These are phyloP conservation scores for Vitellaria paradoxa DNA, from an alignment of 179 eudicot genomes.

Conservation along the genomic window DNA sequence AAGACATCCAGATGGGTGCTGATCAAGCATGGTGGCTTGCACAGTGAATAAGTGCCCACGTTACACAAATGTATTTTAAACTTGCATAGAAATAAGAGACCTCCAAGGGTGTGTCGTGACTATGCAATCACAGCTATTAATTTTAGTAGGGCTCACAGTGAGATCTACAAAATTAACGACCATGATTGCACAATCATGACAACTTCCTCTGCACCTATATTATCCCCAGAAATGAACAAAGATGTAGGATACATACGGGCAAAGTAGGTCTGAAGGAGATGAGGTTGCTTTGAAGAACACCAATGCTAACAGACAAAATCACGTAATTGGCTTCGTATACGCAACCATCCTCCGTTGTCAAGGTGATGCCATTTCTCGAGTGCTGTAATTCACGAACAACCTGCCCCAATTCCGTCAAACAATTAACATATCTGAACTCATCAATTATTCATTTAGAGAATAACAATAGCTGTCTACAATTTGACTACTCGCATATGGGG, in stretches of 20 bases:
- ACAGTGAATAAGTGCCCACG: background rate
- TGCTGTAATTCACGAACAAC: constrained; percentile 81
- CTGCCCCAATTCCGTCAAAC: constrained; percentile 37
- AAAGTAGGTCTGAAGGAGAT: constrained; percentile 75
- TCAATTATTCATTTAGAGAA: background rate
- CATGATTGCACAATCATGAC: too few relatives aligned
- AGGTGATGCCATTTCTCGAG: constrained; percentile 67
- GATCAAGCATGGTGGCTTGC: background rate
- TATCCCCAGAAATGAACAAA: background rate
- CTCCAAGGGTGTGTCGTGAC: too few relatives aligned
- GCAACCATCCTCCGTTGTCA: constrained; percentile 79
- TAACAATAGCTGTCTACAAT: too few relatives aligned
- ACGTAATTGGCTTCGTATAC: constrained; percentile 77
- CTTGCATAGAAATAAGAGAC: constrained; percentile 1
- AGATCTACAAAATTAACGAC: too few relatives aligned
- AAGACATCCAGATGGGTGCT: background rate
- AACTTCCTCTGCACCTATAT: too few relatives aligned
- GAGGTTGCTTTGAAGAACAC: constrained; percentile 87
- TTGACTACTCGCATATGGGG: too few relatives aligned
- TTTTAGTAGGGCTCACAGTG: too few relatives aligned
- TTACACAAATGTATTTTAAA: background rate
- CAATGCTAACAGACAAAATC: constrained; percentile 82
- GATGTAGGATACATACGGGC: constrained; percentile 53
- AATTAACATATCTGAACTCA: background rate
- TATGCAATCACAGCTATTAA: too few relatives aligned